These are phyloP conservation scores for Phalaenopsis equestris DNA, from an alignment of 106 monocot genomes.

Conservation along the genomic window DNA sequence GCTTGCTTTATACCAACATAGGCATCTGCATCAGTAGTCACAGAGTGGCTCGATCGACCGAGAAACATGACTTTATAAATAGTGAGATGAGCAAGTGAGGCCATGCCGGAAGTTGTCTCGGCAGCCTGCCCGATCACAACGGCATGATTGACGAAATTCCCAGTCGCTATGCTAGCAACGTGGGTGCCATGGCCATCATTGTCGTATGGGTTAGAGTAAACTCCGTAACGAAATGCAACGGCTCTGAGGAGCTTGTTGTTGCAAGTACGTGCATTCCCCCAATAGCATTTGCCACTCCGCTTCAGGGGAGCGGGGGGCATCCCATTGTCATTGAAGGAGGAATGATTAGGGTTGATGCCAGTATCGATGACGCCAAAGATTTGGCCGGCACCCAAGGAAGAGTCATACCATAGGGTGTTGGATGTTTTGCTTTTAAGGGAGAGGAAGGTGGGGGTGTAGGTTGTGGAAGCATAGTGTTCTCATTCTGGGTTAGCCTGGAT, in stretches of 20 bases:
- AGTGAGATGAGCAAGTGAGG: constrained; percentile 16
- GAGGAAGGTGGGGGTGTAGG: constrained; percentile 47
- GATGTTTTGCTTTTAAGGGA: constrained; percentile 6
- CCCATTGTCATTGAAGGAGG: constrained; percentile 23
- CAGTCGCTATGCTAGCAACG: constrained; percentile 17
- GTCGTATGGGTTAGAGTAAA: background rate
- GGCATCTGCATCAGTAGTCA: background rate
- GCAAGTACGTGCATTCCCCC: background rate
- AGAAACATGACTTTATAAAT: constrained; percentile 17
- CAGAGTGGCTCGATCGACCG: background rate
- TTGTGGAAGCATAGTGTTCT: constrained; percentile 18
- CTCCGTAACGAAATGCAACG: background rate
- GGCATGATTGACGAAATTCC: constrained; percentile 7
- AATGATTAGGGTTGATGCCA: constrained; percentile 27
- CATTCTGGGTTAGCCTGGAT: constrained; percentile 28
- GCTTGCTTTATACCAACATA: constrained; percentile 12
- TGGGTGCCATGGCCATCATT: constrained; percentile 22
- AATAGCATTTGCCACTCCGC: constrained; percentile 16
- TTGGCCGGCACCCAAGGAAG: constrained; percentile 22
- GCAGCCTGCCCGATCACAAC: constrained; percentile 6
- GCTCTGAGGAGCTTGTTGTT: constrained; percentile 20
- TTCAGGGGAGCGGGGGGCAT: constrained; percentile 17
- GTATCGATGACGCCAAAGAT: constrained; percentile 42
- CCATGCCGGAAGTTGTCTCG: constrained; percentile 17
- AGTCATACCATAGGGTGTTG: constrained; percentile 1